Evolutionary conservation across 2,329 filamentous ascomycete genomes (phyloP), one percentile per base, ranked within the genome.

Genomic region (Ophiocordyceps polyrhachis-furcata): DNA sequence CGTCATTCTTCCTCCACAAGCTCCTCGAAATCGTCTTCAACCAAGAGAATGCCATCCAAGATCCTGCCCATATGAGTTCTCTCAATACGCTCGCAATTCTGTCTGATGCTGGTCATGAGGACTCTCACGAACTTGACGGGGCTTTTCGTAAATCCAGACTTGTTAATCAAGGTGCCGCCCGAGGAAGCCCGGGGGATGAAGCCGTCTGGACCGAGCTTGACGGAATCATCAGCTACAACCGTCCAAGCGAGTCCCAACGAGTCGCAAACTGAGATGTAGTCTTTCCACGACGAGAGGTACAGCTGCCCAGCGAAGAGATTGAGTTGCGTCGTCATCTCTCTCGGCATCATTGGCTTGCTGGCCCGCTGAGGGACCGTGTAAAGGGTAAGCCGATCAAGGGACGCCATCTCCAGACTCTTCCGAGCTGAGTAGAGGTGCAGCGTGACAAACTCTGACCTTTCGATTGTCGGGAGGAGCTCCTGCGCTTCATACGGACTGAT

Each of bases 271-370:
- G 62, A 56, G 0, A 55, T 48, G 50, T 82, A 83, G 46, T 79
- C 68, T 0, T 59, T 49, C 41, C 64, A 70, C 0, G 62, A 65
- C 0, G 53, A 54, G 19, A 83, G 62, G 51, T 82, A 83, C 0
- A 83, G 62, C 49, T 79, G 75, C 0, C 79, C 79, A 0, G 79
- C 65, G 45, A 83, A 83, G 0, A 83, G 57, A 41, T 79, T 80
- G 0, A 85, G 64, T 46, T 74, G 64, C 0, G 63, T 57, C 0
- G 61, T 56, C 0, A 71, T 51, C 1, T 44, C 20, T 0, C 12
- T 20, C 17, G 49, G 43, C 46, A 53, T 12, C 2, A 21, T 14
- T 17, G 21, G 8, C 5, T 7, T 19, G 20, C 5, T 9, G 32
- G n/a, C 12, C 17, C 28, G 21, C 15, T 19, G 8, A 2, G 46